These are phyloP conservation scores for Curvularia sp. DNA, from an alignment of 2,329 filamentous ascomycete genomes.

Conservation along the genomic window DNA sequence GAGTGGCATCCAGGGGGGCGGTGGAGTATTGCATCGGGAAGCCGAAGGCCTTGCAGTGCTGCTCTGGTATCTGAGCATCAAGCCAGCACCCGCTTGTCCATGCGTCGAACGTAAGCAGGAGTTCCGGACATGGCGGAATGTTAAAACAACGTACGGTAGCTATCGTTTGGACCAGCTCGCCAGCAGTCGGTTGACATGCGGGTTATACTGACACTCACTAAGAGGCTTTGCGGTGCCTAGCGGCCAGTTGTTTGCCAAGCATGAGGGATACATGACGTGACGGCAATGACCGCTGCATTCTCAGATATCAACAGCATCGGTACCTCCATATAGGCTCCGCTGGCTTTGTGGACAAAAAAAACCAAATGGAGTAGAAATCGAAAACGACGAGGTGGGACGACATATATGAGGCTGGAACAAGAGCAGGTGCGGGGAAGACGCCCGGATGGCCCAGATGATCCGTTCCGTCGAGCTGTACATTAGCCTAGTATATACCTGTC, in stretches of 20 bases:
- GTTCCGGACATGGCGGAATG: not conserved
- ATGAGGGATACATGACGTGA: not conserved
- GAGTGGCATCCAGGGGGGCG: not conserved
- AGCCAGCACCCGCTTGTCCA: too few relatives aligned
- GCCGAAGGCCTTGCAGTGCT: not conserved
- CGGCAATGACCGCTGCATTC: not conserved
- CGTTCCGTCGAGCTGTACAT: conserved; percentile 1
- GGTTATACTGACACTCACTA: not conserved
- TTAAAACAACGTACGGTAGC: not conserved
- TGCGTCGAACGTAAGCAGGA: not conserved
- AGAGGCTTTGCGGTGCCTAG: not conserved
- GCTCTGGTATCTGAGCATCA: not conserved
- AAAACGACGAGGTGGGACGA: not conserved
- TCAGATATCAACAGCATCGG: not conserved
- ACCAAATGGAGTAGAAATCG: not conserved
- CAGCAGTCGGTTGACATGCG: not conserved
- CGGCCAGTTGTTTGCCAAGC: not conserved
- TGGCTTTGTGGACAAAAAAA: not conserved
- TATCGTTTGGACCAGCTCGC: not conserved
- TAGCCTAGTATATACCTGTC: conserved; percentile 3
- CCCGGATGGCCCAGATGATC: conserved; percentile 1
- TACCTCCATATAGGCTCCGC: too few relatives aligned
- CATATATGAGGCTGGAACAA: not conserved
- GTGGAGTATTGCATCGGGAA: not conserved
- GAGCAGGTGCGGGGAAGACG: conserved; percentile 11